These are phyloP conservation scores for Ganoderma resinaceum DNA, from an alignment of 1,284 basidiomycete species.

Conservation along the genomic window DNA sequence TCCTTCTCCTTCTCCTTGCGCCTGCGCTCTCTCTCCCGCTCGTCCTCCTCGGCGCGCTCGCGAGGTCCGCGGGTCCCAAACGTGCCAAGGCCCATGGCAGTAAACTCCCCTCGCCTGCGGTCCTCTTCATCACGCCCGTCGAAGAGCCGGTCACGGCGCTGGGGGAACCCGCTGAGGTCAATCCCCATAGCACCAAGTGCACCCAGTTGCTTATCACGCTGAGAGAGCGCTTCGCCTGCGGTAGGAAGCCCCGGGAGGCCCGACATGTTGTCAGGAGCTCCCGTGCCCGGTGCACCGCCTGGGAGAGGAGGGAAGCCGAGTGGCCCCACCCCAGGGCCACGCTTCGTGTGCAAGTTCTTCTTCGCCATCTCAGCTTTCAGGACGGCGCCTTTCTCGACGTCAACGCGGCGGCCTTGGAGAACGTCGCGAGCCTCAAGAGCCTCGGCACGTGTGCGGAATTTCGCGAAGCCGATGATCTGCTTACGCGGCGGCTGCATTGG, in stretches of 20 bases:
- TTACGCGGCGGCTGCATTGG: slow-evolving; percentile 72
- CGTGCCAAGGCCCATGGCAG: slow-evolving; percentile 48
- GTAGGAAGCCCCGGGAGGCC: slow-evolving; percentile 44
- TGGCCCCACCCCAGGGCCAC: slow-evolving; percentile 75
- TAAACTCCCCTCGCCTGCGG: slow-evolving; percentile 43
- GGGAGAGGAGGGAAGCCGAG: slow-evolving; percentile 42
- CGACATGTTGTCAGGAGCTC: slow-evolving; percentile 38
- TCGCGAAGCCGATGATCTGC: slow-evolving; percentile 98
- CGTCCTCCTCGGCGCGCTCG: slow-evolving; percentile 71
- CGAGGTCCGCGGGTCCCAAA: slow-evolving; percentile 57
- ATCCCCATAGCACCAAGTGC: slow-evolving; percentile 58
- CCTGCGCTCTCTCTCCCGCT: slow-evolving; percentile 59
- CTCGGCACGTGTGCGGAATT: slow-evolving; percentile 89
- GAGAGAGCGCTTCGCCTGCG: slow-evolving; percentile 45
- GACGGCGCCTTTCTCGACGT: slow-evolving; percentile 93
- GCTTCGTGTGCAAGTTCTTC: slow-evolving; percentile 97
- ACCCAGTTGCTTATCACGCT: slow-evolving; percentile 58
- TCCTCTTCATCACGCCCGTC: slow-evolving; percentile 53
- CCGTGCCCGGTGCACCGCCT: slow-evolving; percentile 44
- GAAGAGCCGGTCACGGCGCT: slow-evolving; percentile 40
- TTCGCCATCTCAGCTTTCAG: slow-evolving; percentile 99
- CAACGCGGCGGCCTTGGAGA: slow-evolving; percentile 91
- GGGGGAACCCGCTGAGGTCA: slow-evolving; percentile 40
- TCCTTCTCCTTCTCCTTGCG: slow-evolving; percentile 58
- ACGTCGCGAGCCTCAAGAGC: slow-evolving; percentile 90